Conservation (phyloP, 352 stramenopile genomes). For the Ochromonadaceae sp. region DNA sequence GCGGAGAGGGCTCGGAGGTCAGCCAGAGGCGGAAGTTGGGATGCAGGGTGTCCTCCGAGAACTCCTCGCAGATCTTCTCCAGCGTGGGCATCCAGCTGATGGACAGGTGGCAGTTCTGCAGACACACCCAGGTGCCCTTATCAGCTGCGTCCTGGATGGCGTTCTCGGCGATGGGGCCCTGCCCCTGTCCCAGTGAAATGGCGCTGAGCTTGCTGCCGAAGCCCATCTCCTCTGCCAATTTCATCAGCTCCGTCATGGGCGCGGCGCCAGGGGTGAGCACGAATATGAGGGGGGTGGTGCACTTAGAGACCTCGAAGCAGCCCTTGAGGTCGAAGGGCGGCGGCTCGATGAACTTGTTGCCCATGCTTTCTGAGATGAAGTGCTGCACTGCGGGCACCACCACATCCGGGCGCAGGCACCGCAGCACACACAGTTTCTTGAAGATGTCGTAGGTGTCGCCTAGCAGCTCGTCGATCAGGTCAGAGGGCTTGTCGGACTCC, state of each 20-base stretch:
- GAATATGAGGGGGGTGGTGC: conserved; percentile 82
- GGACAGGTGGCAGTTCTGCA: conserved; percentile 87
- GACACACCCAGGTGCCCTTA: conserved; percentile 80
- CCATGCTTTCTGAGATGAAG: conserved; percentile 71
- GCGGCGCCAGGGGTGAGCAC: conserved; percentile 80
- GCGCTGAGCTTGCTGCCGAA: conserved; percentile 67
- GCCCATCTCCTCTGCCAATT: conserved; percentile 67
- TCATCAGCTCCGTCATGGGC: conserved; percentile 78
- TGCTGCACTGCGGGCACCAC: conserved; percentile 68
- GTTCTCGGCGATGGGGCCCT: conserved; percentile 41
- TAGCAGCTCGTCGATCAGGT: conserved; percentile 21
- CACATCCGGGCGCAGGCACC: conserved; percentile 75
- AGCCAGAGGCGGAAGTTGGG: conserved; percentile 80
- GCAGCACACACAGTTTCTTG: conserved; percentile 67
- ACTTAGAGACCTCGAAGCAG: conserved; percentile 75
- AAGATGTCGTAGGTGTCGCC: conserved; percentile 39
- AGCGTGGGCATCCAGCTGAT: conserved; percentile 82
- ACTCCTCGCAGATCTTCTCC: conserved; percentile 80
- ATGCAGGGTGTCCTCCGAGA: conserved; percentile 70
- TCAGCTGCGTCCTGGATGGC: conserved; percentile 34
- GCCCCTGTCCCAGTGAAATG: conserved; percentile 80
- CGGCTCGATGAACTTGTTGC: conserved; percentile 74
- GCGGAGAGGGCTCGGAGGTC: conserved; percentile 71
- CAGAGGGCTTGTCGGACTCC: conserved; percentile 23
- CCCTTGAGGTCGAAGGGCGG: conserved; percentile 73